Conservation (phyloP, 495 filamentous ascomycete species). For the Lasiosphaeria miniovina region DNA sequence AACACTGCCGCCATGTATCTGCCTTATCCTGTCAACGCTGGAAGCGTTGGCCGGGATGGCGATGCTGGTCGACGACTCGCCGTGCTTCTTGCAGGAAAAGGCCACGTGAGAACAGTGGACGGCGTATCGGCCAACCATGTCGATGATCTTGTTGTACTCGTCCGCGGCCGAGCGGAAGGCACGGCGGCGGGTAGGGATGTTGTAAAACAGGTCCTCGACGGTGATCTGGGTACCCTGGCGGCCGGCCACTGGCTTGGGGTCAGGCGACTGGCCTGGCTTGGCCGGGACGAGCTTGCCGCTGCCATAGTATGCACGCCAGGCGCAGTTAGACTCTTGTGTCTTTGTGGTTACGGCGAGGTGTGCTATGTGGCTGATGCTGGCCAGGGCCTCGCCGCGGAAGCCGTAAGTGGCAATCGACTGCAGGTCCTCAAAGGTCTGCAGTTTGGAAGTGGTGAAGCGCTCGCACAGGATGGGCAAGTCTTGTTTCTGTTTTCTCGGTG, state of each 20-base stretch:
- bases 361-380: conserved; percentile 98
- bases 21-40: conserved; percentile 78
- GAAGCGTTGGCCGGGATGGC: conserved; percentile 69
- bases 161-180: conserved; percentile 91
- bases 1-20: conserved; percentile 81
- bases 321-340: conserved; percentile 83
- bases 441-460: conserved; percentile 93
- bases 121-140: conserved; percentile 89
- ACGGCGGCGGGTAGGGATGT: conserved; percentile 80
- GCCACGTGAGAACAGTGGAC: conserved; percentile 90
- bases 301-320: conserved; percentile 83
- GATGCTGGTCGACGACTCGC: conserved; percentile 77
- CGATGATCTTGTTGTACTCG: conserved; percentile 97
- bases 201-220: conserved; percentile 97
- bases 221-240: conserved; percentile 95
- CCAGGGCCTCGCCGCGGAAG: conserved; percentile 93
- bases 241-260: conserved; percentile 86
- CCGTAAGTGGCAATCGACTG: conserved; percentile 91
- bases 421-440: conserved; percentile 94
- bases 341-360: conserved; percentile 94
- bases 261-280: conserved; percentile 87
- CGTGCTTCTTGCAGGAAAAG: conserved; percentile 96
- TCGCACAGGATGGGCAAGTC: conserved; percentile 94
- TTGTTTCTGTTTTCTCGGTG: conserved; percentile 59
- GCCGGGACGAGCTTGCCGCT: conserved; percentile 79